Conservation (phyloP, 2,329 filamentous ascomycete genomes). For the Epichloe elymi region DNA sequence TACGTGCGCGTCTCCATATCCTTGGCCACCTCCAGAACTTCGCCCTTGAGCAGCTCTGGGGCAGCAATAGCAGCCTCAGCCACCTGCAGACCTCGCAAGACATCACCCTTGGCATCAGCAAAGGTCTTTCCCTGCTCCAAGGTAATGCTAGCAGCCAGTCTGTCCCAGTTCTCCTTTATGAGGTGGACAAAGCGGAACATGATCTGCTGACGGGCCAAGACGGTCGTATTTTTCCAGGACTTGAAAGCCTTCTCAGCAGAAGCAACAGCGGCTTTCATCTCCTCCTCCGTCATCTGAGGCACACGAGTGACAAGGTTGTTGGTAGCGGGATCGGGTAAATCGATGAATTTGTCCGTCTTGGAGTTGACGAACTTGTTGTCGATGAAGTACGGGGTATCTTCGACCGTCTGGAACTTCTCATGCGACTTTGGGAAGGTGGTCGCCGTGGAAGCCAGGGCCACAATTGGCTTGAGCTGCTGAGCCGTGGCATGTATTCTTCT, state of each 20-base stretch:
- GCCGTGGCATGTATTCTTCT: constrained; percentile 45
- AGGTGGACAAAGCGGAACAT: constrained; percentile 77
- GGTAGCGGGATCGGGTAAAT: constrained; percentile 70
- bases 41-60: constrained; percentile 69
- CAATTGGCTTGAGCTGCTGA: constrained; percentile 38
- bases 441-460: constrained; percentile 39
- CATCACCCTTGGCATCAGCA: constrained; percentile 69
- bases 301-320: constrained; percentile 77
- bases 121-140: constrained; percentile 84
- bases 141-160: constrained; percentile 72
- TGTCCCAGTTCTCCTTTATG: constrained; percentile 75
- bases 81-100: constrained; percentile 70
- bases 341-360: constrained; percentile 58
- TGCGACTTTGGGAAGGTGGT: constrained; percentile 57
- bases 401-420: constrained; percentile 52
- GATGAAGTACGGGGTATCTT: constrained; percentile 68
- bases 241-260: constrained; percentile 66
- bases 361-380: constrained; percentile 68
- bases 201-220: constrained; percentile 66
- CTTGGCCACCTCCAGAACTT: constrained; percentile 74
- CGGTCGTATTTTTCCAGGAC: constrained; percentile 57
- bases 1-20: constrained; percentile 84
- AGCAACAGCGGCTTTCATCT: constrained; percentile 62
- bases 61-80: constrained; percentile 73
- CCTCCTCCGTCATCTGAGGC: constrained; percentile 65